A percentile compares a stretch with the other conserved stretches of the same genome.
Evolutionary conservation across 2,329 filamentous ascomycete genomes (phyloP).

Genomic region (Colletotrichum filicis): DNA sequence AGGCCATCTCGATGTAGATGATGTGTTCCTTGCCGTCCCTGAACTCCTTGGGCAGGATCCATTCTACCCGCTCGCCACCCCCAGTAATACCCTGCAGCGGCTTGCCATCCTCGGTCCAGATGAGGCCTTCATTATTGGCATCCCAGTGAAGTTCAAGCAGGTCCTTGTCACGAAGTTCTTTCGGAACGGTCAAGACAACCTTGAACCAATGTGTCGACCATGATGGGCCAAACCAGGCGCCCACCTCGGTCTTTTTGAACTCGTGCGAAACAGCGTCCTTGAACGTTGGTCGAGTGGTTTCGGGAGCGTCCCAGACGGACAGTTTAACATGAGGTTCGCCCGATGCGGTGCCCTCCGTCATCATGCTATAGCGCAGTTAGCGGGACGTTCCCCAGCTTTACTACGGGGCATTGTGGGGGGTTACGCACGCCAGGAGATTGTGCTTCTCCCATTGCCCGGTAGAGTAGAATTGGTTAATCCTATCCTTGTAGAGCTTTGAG

Average conservation of each 20-base stretch:
- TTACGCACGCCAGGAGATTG: conserved; percentile 76
- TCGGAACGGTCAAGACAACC: conserved; percentile 80
- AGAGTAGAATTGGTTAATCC: conserved; percentile 83
- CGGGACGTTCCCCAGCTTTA: conserved; percentile 16
- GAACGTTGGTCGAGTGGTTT: conserved; percentile 84
- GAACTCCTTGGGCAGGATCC: conserved; percentile 86
- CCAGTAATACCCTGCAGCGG: conserved; percentile 93
- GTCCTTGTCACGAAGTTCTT: conserved; percentile 77
- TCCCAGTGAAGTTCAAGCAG: conserved; percentile 98
- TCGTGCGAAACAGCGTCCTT: conserved; percentile 80
- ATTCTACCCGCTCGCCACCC: conserved; percentile 87
- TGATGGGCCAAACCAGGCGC: conserved; percentile 87
- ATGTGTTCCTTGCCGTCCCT: conserved; percentile 87
- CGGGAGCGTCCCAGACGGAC: conserved; percentile 85
- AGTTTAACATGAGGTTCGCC: conserved; percentile 85
- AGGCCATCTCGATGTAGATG: conserved; percentile 98
- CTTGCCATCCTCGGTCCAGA: conserved; percentile 91
- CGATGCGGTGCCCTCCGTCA: conserved; percentile 73
- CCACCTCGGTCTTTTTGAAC: conserved; percentile 80
- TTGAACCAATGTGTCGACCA: conserved; percentile 99
- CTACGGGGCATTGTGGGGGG: conserved; percentile 24
- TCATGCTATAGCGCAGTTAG: conserved; percentile 64
- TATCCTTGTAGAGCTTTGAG: conserved; percentile 83
- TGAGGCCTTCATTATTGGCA: conserved; percentile 90
- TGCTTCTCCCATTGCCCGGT: conserved; percentile 81